phyloP scores from a whole-genome alignment of 495 filamentous ascomycete genomes.

The Aspergillus affinis region DNA sequence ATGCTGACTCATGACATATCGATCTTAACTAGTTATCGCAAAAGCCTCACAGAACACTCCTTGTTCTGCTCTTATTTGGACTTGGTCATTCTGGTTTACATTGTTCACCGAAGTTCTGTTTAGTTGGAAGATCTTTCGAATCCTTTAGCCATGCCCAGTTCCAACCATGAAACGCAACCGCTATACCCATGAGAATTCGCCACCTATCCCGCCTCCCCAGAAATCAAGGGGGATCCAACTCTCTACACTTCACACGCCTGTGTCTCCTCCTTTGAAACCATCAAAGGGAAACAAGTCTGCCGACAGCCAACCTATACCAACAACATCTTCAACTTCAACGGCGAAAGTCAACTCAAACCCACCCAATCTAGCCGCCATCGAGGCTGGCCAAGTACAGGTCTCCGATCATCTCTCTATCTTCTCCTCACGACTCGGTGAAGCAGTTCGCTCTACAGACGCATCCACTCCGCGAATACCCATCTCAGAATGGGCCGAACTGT shows the following conservation, averaged over 20 bases:
- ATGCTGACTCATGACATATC: no score
- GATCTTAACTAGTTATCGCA: no score
- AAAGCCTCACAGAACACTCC: no score
- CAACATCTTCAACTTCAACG: neutral
- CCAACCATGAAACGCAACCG: neutral
- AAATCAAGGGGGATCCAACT: neutral
- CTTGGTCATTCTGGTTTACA: no score
- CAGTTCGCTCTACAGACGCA: constrained; percentile 8
- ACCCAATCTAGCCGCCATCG: constrained; percentile 47
- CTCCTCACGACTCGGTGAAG: constrained; percentile 38
- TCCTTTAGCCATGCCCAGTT: neutral
- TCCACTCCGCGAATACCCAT: constrained; percentile 42
- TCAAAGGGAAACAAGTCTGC: neutral
- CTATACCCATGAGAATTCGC: neutral
- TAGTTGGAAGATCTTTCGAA: no score
- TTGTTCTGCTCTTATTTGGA: no score
- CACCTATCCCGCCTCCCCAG: neutral
- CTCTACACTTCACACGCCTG: constrained; percentile 10
- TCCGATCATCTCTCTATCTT: constrained; percentile 55
- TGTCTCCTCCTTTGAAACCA: constrained; percentile 17
- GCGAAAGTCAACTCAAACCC: no score
- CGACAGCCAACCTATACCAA: no score
- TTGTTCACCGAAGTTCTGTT: no score
- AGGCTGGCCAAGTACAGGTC: constrained; percentile 54
- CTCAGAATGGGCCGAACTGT: constrained; percentile 50